A percentile compares a stretch with the other conserved stretches of the same genome.
These are phyloP conservation scores for Verbascum thapsus DNA, from an alignment of 257 asterid species.

Conservation along the genomic window DNA sequence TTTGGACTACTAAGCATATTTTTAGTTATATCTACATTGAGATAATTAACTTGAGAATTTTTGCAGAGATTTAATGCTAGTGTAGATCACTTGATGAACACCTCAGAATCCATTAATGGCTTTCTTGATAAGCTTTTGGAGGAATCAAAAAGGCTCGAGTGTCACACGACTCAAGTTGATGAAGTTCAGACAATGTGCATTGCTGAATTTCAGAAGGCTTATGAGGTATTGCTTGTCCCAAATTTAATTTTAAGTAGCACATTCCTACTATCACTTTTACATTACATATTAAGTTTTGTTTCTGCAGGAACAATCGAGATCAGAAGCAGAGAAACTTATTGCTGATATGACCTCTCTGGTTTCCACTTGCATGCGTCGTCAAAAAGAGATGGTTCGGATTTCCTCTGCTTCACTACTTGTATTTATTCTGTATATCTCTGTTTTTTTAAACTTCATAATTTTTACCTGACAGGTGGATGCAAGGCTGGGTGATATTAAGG, in stretches of 20 bases:
- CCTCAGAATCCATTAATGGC: slow-evolving; percentile 54
- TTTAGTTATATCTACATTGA: slow-evolving; percentile 15
- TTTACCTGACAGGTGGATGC: slow-evolving; percentile 58
- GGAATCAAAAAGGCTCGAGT: slow-evolving; percentile 62
- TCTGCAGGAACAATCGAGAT: slow-evolving; percentile 65
- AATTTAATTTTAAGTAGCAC: not conserved
- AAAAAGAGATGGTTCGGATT: slow-evolving; percentile 66
- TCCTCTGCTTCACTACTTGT: slow-evolving; percentile 9
- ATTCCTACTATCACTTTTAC: slow-evolving; percentile 7
- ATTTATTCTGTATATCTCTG: not conserved
- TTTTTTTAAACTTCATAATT: slow-evolving; percentile 16
- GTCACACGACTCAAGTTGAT: slow-evolving; percentile 57
- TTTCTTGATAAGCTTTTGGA: slow-evolving; percentile 54
- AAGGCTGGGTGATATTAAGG: slow-evolving; percentile 58
- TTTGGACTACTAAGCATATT: not conserved
- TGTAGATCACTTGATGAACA: slow-evolving; percentile 49
- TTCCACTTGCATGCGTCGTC: slow-evolving; percentile 67
- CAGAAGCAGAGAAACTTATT: slow-evolving; percentile 72
- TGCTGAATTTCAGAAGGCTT: slow-evolving; percentile 67
- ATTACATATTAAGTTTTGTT: slow-evolving; percentile 30
- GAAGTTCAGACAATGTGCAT: slow-evolving; percentile 56
- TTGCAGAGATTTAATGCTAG: slow-evolving; percentile 59
- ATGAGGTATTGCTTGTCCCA: slow-evolving; percentile 49
- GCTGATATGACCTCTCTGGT: slow-evolving; percentile 75
- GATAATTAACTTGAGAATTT: slow-evolving; percentile 9